Conservation (phyloP, 192 early-diverging fungal genomes). For the Backusella tarrabulga region DNA sequence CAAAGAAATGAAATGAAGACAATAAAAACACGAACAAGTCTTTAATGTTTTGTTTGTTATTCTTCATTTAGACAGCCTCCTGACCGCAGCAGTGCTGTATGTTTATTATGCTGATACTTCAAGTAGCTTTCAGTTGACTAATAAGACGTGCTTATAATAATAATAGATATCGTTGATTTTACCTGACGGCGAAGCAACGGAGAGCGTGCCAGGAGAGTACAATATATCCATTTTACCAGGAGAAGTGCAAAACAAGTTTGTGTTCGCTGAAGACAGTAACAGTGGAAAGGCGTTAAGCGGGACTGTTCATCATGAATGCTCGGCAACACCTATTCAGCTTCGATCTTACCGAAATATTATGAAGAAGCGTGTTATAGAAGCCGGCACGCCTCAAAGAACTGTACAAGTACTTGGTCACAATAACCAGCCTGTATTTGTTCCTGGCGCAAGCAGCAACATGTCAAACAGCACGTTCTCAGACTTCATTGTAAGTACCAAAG, state of each 20-base stretch:
- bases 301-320: conserved; percentile 73
- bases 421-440: conserved; percentile 46
- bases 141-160: background rate
- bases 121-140: background rate
- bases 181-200: conserved; percentile 56
- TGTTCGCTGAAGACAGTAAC: conserved; percentile 66
- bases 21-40: background rate
- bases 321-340: conserved; percentile 58
- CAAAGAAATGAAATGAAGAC: background rate
- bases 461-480: conserved; percentile 29
- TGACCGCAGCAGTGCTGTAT: conserved; percentile 13
- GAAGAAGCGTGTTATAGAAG: conserved; percentile 61
- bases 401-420: conserved; percentile 48
- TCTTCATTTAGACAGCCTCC: conserved; percentile 6
- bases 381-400: conserved; percentile 47
- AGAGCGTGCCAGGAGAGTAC: conserved; percentile 81
- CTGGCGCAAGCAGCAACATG: conserved; percentile 37
- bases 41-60: background rate
- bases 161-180: conserved; percentile 65
- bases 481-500: conserved; percentile 22
- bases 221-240: conserved; percentile 68
- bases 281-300: conserved; percentile 45
- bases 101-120: background rate
- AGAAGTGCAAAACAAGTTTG: conserved; percentile 71
- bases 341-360: conserved; percentile 66